phyloP scores from a whole-genome alignment of 352 stramenopile species.

The Phytophthora kernoviae region DNA sequence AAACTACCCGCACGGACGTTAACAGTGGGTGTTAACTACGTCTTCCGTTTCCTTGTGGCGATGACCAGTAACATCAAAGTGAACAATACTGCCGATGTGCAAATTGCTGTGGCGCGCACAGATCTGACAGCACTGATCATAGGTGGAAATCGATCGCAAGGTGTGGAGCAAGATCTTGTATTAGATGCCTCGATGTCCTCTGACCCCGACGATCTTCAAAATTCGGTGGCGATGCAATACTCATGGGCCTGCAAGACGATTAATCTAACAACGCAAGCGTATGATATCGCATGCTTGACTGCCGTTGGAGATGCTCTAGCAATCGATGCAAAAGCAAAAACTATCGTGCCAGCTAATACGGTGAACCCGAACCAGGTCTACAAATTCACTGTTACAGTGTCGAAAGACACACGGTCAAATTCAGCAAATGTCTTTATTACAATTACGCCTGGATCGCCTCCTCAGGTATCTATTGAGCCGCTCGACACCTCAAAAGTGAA shows the following conservation, averaged over 20 bases:
- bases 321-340: constrained; percentile 33
- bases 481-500: constrained; percentile 56
- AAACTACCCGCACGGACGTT: constrained; percentile 54
- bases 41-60: constrained; percentile 58
- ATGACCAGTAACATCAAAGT: constrained; percentile 52
- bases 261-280: constrained; percentile 26
- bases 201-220: constrained; percentile 52
- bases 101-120: constrained; percentile 48
- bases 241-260: constrained; percentile 48
- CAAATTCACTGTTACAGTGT: constrained; percentile 48
- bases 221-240: constrained; percentile 43
- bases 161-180: constrained; percentile 53
- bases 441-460: constrained; percentile 52
- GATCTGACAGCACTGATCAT: constrained; percentile 42
- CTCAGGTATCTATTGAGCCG: constrained; percentile 57
- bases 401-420: constrained; percentile 48
- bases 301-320: constrained; percentile 20
- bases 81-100: constrained; percentile 56
- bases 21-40: constrained; percentile 58
- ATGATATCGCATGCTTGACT: constrained; percentile 39
- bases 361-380: constrained; percentile 58
- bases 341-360: constrained; percentile 43
- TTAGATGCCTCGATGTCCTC: constrained; percentile 55
- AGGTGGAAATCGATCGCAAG: constrained; percentile 53
- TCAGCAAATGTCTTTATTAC: constrained; percentile 46